phyloP scores from a whole-genome alignment of 2,329 filamentous ascomycete species.

The Phaeosphaeria sp. region DNA sequence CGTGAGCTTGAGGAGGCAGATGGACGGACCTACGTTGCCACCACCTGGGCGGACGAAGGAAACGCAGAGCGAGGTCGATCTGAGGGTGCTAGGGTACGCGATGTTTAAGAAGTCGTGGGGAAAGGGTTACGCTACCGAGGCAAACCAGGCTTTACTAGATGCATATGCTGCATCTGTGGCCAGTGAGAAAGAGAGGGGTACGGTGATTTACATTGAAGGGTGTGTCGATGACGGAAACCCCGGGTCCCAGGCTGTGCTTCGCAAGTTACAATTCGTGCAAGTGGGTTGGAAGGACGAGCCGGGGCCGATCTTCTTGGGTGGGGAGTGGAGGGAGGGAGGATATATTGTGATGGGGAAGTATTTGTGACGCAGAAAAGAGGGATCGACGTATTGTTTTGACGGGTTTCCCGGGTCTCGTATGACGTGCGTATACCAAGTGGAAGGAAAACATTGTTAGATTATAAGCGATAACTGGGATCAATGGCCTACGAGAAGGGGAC shows the following conservation, averaged over 20 bases:
- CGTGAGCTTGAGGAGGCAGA: conserved; percentile 17
- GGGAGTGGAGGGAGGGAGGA: conserved; percentile 29
- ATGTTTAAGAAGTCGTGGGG: conserved; percentile 27
- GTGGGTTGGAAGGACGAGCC: conserved; percentile 30
- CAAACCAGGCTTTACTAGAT: conserved; percentile 20
- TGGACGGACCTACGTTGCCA: conserved; percentile 7
- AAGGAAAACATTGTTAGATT: no score
- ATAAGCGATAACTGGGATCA: not conserved
- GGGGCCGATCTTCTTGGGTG: conserved; percentile 29
- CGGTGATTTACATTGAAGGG: conserved; percentile 32
- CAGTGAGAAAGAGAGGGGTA: conserved; percentile 5
- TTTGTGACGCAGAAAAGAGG: conserved; percentile 7
- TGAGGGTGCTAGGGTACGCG: conserved; percentile 31
- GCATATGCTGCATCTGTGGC: conserved; percentile 15
- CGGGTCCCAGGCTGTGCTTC: conserved; percentile 26
- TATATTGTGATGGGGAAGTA: conserved; percentile 31
- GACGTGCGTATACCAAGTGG: no score
- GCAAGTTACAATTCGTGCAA: conserved; percentile 32
- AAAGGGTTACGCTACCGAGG: conserved; percentile 40
- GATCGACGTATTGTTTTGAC: no score
- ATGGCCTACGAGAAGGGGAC: not conserved
- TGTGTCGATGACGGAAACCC: conserved; percentile 29
- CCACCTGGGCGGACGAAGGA: not conserved
- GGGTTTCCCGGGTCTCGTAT: no score
- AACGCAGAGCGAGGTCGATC: conserved; percentile 8